phyloP scores from a whole-genome alignment of 805 yeast genomes.

The Candida taoyuanica region DNA sequence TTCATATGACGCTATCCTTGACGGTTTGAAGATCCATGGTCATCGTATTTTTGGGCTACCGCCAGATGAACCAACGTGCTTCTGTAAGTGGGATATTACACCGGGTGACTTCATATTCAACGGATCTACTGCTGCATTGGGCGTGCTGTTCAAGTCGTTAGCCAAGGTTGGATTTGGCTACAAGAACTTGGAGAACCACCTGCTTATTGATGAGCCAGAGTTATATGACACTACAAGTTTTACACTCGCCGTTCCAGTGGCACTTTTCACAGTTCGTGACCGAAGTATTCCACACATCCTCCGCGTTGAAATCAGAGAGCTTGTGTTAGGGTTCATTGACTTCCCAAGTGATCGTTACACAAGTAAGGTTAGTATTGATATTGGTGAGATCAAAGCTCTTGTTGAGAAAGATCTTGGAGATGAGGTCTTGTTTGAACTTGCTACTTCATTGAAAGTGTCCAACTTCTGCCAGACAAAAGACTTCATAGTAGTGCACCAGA shows the following conservation, averaged over 20 bases:
- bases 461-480: slow-evolving; percentile 53
- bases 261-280: slow-evolving; percentile 40
- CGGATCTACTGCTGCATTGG: slow-evolving; percentile 43
- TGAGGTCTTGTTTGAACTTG: slow-evolving; percentile 35
- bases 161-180: slow-evolving; percentile 57
- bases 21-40: slow-evolving; percentile 67
- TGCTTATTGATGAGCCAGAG: slow-evolving; percentile 50
- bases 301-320: slow-evolving; percentile 21
- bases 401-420: slow-evolving; percentile 25
- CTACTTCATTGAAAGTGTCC: slow-evolving; percentile 57
- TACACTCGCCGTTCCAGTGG: slow-evolving; percentile 46
- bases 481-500: slow-evolving; percentile 38
- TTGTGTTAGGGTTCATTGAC: slow-evolving; percentile 53
- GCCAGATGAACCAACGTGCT: slow-evolving; percentile 82
- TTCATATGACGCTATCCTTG: slow-evolving; percentile 42
- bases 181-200: slow-evolving; percentile 70
- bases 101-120: slow-evolving; percentile 54
- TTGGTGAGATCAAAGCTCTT: slow-evolving; percentile 42
- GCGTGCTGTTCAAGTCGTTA: slow-evolving; percentile 39
- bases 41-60: slow-evolving; percentile 93
- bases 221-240: slow-evolving; percentile 69
- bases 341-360: slow-evolving; percentile 65
- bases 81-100: slow-evolving; percentile 85
- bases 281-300: slow-evolving; percentile 26
- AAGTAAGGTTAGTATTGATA: slow-evolving; percentile 41